A percentile compares a stretch with the other conserved stretches of the same genome.
Evolutionary conservation across 306 rosid genomes (phyloP).

Genomic region (Benincasa hispida): DNA sequence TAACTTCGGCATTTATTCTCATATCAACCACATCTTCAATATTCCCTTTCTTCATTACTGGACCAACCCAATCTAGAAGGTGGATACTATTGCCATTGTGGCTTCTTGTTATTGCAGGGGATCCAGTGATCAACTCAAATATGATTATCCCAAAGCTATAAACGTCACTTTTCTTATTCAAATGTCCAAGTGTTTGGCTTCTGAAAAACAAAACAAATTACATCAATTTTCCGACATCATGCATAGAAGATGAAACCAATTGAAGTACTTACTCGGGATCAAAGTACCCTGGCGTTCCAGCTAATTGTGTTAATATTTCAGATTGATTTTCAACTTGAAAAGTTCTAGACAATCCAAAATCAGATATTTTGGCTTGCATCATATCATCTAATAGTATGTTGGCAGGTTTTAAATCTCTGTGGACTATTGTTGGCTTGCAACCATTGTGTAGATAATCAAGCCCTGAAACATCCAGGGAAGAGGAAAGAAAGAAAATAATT

Average conservation of each 20-base stretch:
- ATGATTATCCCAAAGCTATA: conserved; percentile 30
- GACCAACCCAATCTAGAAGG: conserved; percentile 18
- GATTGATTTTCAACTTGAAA: conserved; percentile 13
- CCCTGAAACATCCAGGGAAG: conserved; percentile 5
- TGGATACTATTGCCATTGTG: background rate
- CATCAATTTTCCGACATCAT: background rate
- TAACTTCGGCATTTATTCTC: conserved; percentile 15
- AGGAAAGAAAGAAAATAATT: background rate
- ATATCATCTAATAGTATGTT: conserved; percentile 31
- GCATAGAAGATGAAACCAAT: too few species aligned
- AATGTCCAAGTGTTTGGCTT: background rate
- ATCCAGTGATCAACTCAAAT: conserved; percentile 21
- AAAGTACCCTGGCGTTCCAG: conserved; percentile 30
- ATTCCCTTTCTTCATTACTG: conserved; percentile 13
- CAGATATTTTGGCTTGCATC: conserved; percentile 30
- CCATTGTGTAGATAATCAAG: conserved; percentile 33
- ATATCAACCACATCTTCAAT: conserved; percentile 13
- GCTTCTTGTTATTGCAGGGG: background rate
- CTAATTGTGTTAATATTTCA: conserved; percentile 18
- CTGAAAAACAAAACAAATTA: too few species aligned
- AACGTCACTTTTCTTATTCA: conserved; percentile 13
- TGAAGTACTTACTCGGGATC: conserved; percentile 38
- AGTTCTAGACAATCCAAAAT: conserved; percentile 37
- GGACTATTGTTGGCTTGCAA: conserved; percentile 18
- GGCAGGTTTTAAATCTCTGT: conserved; percentile 46